Conservation (phyloP, 176 grass and related monocot species). For the Oryza glumipatula region DNA sequence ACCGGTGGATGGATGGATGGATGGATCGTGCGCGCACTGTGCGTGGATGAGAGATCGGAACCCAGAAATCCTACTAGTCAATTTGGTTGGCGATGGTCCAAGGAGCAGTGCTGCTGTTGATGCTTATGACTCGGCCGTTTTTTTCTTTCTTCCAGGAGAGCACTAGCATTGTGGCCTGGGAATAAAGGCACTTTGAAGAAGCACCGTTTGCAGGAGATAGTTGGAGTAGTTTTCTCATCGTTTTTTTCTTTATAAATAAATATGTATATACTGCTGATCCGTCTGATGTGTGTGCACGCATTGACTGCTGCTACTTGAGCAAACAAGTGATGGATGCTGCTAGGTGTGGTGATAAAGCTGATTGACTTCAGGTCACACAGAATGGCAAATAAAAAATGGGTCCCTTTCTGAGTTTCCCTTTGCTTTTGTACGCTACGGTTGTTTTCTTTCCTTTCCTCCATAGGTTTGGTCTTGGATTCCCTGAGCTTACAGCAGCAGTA, state of each 20-base stretch:
- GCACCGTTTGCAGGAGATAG: background rate
- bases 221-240: background rate
- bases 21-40: slow-evolving; percentile 27
- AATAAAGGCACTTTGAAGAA: slow-evolving; percentile 1
- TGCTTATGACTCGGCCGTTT: background rate
- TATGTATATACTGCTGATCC: background rate
- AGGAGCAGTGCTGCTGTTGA: background rate
- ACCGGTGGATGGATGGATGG: slow-evolving; percentile 1
- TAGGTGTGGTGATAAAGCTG: slow-evolving; percentile 2
- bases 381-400: background rate
- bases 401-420: background rate
- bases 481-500: background rate
- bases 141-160: background rate
- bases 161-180: slow-evolving; percentile 10
- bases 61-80: background rate
- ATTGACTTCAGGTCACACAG: slow-evolving; percentile 8
- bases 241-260: background rate
- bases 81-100: slow-evolving; percentile 18
- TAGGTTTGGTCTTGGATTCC: slow-evolving; percentile 11
- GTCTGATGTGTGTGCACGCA: background rate
- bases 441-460: background rate
- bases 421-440: background rate
- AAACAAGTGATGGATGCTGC: background rate
- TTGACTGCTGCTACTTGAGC: background rate
- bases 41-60: background rate